Evolutionary conservation across 2,329 filamentous ascomycete species (phyloP).

Genomic region (Apiospora koreana): DNA sequence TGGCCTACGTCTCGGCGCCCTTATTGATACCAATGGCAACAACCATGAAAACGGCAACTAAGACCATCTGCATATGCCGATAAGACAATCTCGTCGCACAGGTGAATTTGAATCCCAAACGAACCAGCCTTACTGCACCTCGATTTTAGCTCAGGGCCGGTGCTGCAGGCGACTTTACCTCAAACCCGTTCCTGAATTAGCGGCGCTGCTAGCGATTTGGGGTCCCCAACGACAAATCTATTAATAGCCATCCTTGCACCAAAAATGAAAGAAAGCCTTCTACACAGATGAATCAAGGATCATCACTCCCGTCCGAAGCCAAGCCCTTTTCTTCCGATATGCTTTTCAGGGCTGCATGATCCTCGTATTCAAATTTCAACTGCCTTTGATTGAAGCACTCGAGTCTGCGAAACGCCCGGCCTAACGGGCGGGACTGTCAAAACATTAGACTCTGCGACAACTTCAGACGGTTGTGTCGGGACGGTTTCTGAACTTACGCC

Average conservation of each 20-base stretch:
- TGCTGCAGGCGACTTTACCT: background rate
- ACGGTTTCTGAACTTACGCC: background rate
- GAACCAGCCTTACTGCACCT: background rate
- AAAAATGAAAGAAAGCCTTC: no score
- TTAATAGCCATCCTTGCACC: background rate
- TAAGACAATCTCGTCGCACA: no score
- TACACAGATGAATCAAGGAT: background rate
- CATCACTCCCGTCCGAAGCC: background rate
- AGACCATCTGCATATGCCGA: no score
- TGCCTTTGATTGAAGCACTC: background rate
- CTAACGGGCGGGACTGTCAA: background rate
- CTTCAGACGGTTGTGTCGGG: background rate
- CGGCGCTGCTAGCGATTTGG: background rate
- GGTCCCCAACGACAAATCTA: background rate
- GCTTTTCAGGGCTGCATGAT: no score
- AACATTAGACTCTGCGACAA: background rate
- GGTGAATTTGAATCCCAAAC: background rate
- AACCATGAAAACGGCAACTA: no score
- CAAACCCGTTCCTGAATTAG: background rate
- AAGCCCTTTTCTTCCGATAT: background rate
- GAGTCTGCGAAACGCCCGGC: no score
- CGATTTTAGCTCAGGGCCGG: background rate
- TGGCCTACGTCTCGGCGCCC: no score
- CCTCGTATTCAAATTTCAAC: background rate
- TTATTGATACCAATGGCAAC: no score